Evolutionary conservation across 352 stramenopile genomes (phyloP).

Genomic region (Pelagophyceae sp.): DNA sequence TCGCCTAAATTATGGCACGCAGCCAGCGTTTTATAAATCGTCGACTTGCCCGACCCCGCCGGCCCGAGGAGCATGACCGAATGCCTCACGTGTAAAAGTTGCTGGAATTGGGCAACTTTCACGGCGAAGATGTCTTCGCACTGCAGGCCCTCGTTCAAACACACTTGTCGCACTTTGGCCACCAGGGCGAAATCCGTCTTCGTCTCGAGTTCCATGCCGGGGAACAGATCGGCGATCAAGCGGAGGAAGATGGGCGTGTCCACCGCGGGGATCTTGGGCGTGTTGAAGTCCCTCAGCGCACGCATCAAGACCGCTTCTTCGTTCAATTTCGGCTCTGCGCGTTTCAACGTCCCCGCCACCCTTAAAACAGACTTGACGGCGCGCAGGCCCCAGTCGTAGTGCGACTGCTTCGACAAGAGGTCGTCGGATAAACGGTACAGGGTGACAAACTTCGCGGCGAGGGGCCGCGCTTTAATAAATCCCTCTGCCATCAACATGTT

Average conservation of each 20-base stretch:
- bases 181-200: conserved; percentile 71
- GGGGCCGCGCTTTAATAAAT: conserved; percentile 64
- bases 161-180: conserved; percentile 67
- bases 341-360: conserved; percentile 70
- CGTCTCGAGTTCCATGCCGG: conserved; percentile 62
- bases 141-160: conserved; percentile 62
- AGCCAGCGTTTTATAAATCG: conserved; percentile 73
- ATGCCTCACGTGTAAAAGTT: conserved; percentile 73
- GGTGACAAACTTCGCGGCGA: conserved; percentile 77
- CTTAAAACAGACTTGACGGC: conserved; percentile 80
- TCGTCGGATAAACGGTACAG: conserved; percentile 73
- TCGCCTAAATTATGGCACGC: conserved; percentile 41
- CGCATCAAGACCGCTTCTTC: conserved; percentile 76
- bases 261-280: conserved; percentile 57
- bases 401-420: conserved; percentile 49
- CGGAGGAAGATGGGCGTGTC: conserved; percentile 69
- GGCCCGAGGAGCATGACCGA: conserved; percentile 80
- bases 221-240: conserved; percentile 67
- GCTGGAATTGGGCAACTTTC: conserved; percentile 76
- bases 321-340: conserved; percentile 46
- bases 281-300: conserved; percentile 78
- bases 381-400: conserved; percentile 79
- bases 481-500: conserved; percentile 89
- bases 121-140: conserved; percentile 70
- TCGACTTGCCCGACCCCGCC: conserved; percentile 72